phyloP scores from a whole-genome alignment of 2,329 filamentous ascomycete genomes.

The Chrysoporthe austroafricana region DNA sequence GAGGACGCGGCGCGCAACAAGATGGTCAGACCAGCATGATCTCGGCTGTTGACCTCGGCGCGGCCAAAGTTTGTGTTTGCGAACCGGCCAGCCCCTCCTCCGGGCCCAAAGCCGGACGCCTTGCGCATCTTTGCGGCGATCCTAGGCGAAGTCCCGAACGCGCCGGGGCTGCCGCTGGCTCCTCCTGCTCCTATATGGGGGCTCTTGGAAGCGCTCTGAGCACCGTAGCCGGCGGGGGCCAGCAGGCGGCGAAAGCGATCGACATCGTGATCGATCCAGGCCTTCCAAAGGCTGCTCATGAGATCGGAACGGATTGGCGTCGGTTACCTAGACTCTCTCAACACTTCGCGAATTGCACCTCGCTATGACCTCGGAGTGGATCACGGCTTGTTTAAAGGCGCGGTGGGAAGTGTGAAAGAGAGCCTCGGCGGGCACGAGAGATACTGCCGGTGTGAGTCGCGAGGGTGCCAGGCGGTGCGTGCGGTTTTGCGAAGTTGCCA shows the following conservation, averaged over 20 bases:
- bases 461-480: background rate
- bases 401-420: conserved; percentile 43
- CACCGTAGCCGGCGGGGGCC: conserved; percentile 67
- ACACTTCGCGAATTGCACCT: conserved; percentile 70
- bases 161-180: conserved; percentile 42
- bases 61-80: conserved; percentile 48
- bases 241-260: conserved; percentile 90
- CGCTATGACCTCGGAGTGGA: conserved; percentile 80
- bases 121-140: conserved; percentile 55
- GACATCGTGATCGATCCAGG: conserved; percentile 97
- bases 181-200: conserved; percentile 47
- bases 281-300: conserved; percentile 97
- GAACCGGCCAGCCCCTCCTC: conserved; percentile 47
- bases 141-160: conserved; percentile 54
- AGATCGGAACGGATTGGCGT: conserved; percentile 46
- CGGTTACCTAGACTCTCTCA: conserved; percentile 40
- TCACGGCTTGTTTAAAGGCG: conserved; percentile 93
- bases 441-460: background rate
- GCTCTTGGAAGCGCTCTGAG: conserved; percentile 59
- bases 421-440: conserved; percentile 9
- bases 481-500: conserved; percentile 8
- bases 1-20: conserved; percentile 85
- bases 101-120: conserved; percentile 53
- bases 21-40: conserved; percentile 79
- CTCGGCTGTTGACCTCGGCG: conserved; percentile 82